These are phyloP conservation scores for Verruconis gallopava DNA, from an alignment of 2,329 filamentous ascomycete species.

Conservation along the genomic window DNA sequence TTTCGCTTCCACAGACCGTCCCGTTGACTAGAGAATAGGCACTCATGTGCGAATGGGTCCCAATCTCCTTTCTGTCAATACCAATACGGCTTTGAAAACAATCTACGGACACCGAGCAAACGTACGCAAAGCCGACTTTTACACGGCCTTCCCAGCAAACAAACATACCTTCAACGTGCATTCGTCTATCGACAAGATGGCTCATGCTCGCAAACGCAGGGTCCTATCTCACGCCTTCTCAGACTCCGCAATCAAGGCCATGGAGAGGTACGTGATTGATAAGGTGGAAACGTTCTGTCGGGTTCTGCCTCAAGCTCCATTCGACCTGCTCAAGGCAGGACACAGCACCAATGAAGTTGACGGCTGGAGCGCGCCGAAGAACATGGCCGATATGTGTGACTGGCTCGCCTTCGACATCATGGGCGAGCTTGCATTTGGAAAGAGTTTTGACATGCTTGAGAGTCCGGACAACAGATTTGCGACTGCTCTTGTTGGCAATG, in stretches of 20 bases:
- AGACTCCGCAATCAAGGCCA: conserved; percentile 30
- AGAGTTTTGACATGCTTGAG: conserved; percentile 32
- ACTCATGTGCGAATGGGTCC: conserved; percentile 65
- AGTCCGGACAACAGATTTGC: conserved; percentile 28
- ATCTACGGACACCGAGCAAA: conserved; percentile 38
- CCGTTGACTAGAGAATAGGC: conserved; percentile 23
- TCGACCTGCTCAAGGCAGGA: conserved; percentile 1
- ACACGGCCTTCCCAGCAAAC: conserved; percentile 33
- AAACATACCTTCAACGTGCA: conserved; percentile 31
- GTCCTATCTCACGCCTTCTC: conserved; percentile 36
- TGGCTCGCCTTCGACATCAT: conserved; percentile 40
- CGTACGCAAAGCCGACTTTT: conserved; percentile 36
- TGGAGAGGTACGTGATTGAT: conserved; percentile 33
- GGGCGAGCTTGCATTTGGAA: conserved; percentile 34
- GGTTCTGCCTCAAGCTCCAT: conserved; percentile 15
- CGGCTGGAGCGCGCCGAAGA: conserved; percentile 29
- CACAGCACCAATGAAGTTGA: conserved; percentile 10
- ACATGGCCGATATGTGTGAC: conserved; percentile 31
- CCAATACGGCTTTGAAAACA: conserved; percentile 37
- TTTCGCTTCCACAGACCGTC: not conserved
- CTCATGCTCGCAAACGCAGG: conserved; percentile 34
- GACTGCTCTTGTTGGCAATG: conserved; percentile 29
- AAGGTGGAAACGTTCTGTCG: conserved; percentile 29
- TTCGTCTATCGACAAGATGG: conserved; percentile 30
- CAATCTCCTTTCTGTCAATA: conserved; percentile 67